Conservation (phyloP, 306 rosid genomes). For the Styphnolobium japonicum region DNA sequence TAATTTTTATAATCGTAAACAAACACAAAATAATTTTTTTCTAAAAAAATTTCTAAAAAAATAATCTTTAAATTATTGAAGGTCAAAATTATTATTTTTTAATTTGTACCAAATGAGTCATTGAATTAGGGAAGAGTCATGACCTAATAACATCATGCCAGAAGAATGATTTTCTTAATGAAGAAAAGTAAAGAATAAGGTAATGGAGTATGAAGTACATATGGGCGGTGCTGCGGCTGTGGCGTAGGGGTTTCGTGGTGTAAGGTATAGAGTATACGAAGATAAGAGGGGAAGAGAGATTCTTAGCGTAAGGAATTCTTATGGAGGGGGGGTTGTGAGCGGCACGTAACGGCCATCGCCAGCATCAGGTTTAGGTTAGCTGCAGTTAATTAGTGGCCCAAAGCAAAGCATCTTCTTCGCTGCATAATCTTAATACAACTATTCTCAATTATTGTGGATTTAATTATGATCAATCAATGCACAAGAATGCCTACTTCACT, state of each 20-base stretch:
- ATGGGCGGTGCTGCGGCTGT: slow-evolving; percentile 22
- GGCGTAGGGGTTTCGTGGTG: slow-evolving; percentile 40
- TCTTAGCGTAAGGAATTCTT: slow-evolving; percentile 66
- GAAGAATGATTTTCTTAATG: slow-evolving; percentile 21
- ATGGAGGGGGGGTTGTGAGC: slow-evolving; percentile 46
- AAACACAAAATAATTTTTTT: too few relatives aligned
- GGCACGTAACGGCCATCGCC: slow-evolving; percentile 61
- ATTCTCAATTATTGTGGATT: slow-evolving; percentile 15
- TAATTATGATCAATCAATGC: neutral
- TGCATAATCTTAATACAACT: neutral
- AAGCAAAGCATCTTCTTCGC: slow-evolving; percentile 69
- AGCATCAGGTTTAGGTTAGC: slow-evolving; percentile 38
- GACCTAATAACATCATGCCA: neutral
- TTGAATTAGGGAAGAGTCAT: neutral
- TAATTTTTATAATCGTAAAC: too few relatives aligned
- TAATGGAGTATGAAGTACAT: neutral
- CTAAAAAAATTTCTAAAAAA: too few relatives aligned
- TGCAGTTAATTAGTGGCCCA: slow-evolving; percentile 41
- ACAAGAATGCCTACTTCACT: neutral
- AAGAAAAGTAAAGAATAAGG: neutral
- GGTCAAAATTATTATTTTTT: too few relatives aligned
- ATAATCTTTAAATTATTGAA: too few relatives aligned
- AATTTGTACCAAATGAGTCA: too few relatives aligned
- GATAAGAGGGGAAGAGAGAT: slow-evolving; percentile 36
- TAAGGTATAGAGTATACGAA: slow-evolving; percentile 39